Percentiles rank a stretch among this genome's conserved stretches.
These are phyloP conservation scores for Fusarium buharicum DNA, from an alignment of 2,329 filamentous ascomycete genomes.

Conservation along the genomic window DNA sequence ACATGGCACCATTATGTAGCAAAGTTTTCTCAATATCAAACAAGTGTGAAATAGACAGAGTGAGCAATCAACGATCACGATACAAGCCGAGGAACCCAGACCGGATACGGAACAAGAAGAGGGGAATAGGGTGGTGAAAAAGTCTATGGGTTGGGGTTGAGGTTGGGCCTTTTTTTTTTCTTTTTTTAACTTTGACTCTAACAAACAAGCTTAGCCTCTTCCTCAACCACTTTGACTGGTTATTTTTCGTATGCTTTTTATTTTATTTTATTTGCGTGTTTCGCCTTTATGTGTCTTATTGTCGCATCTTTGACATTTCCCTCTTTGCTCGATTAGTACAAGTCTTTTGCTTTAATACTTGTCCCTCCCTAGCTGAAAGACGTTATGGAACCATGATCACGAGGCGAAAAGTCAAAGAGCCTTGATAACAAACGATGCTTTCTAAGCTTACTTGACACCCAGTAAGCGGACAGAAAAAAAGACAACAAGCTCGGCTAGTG, in stretches of 20 bases:
- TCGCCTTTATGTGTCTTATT: constrained; percentile 3
- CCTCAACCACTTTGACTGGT: constrained; percentile 14
- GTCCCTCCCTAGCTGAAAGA: constrained; percentile 15
- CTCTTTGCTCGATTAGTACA: constrained; percentile 20
- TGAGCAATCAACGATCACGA: constrained; percentile 25
- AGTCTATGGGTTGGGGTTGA: constrained; percentile 32
- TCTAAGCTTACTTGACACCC: constrained; percentile 16
- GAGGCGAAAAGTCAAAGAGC: constrained; percentile 18
- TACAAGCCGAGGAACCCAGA: constrained; percentile 2
- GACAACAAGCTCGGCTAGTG: constrained; percentile 23
- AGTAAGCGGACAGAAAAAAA: constrained; percentile 24
- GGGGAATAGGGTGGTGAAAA: constrained; percentile 30
- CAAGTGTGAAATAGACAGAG: neutral
- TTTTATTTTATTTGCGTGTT: too few relatives aligned
- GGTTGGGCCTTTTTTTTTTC: constrained; percentile 9
- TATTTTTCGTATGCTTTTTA: constrained; percentile 17
- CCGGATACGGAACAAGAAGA: constrained; percentile 24
- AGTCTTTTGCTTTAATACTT: constrained; percentile 16
- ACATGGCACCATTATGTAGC: constrained; percentile 6
- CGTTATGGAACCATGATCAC: constrained; percentile 25
- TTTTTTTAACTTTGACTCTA: neutral
- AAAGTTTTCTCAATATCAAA: constrained; percentile 21
- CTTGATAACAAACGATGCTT: constrained; percentile 16
- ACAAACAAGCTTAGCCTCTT: too few relatives aligned
- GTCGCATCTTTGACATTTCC: constrained; percentile 20